Base-by-base conservation (phyloP, 2,329 filamentous ascomycete genomes). In the Calycina marina region DNA sequence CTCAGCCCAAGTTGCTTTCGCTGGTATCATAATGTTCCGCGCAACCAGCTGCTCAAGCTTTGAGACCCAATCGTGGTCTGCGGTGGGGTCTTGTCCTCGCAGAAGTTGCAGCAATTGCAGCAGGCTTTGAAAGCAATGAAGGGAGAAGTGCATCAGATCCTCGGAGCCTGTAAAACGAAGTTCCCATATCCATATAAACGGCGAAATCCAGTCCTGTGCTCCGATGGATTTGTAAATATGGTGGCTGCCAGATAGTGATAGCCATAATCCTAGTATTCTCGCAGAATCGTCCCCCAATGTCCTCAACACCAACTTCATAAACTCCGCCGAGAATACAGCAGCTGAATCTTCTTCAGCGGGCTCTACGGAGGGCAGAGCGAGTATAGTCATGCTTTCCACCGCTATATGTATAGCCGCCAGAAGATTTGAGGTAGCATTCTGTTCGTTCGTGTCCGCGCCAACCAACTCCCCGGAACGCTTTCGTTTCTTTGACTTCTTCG, bases 401-500 rank as follows among this genome's bases (percentile, higher is more conserved):
- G 39, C 31, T n/a, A 30, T 31, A 26, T 37, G 45, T 16, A 52
- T 41, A 4, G 48, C 40, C 9, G 39, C 36, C 14, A 45, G 17
- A 18, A 52, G 36, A n/a, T 26, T 25, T 14, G n/a, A 6, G 12
- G 30, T 16, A 10, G 33, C 27, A n/a, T n/a, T n/a, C n/a, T n/a
- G n/a, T n/a, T n/a, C n/a, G n/a, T n/a, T n/a, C n/a, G n/a, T n/a
- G n/a, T n/a, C n/a, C n/a, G 25, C 18, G 14, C n/a, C 20, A 9
- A 50, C 26, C 5, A 46, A 17, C 26, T 50, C 44, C 20, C 48
- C 48, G 2, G 44, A 41, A 9, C 45, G 41, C 28, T 47, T 54
- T 17, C 51, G 41, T 31, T 53, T 54, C 39, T 50, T 52, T 2
- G 40, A 53, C 35, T 25, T 46, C 52, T 58, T 57, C 4, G 51